phyloP scores from a whole-genome alignment of 2,329 filamentous ascomycete species.

The Dichotomopilus funicola region DNA sequence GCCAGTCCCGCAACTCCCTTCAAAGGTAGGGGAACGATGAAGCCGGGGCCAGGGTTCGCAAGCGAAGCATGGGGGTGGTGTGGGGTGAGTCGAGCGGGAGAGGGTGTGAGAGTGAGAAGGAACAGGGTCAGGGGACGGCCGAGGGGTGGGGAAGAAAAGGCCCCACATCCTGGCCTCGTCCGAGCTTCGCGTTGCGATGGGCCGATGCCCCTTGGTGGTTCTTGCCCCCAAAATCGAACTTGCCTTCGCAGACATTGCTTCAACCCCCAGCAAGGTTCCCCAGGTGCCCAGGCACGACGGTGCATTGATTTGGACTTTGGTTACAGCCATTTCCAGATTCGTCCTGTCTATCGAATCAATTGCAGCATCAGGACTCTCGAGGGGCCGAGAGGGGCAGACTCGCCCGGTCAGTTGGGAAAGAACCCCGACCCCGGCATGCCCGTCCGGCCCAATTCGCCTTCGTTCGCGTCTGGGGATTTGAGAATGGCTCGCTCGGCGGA shows the following conservation, averaged over 20 bases:
- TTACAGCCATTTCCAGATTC: slow-evolving; percentile 14
- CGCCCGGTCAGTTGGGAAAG: background rate
- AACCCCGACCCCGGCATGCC: background rate
- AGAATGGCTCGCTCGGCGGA: background rate
- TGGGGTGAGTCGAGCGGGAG: background rate
- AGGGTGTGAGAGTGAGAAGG: no score
- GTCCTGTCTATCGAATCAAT: slow-evolving; percentile 10
- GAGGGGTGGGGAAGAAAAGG: no score
- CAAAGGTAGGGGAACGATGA: background rate
- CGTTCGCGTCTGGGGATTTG: no score
- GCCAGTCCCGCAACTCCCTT: background rate
- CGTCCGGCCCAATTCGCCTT: no score
- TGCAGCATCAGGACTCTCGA: background rate
- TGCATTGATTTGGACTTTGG: background rate
- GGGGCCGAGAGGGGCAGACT: no score
- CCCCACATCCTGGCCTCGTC: no score
- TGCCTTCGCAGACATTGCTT: no score
- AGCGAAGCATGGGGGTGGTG: background rate
- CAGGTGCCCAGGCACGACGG: background rate
- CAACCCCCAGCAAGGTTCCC: no score
- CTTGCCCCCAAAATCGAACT: no score
- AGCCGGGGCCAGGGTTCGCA: background rate
- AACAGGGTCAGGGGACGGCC: no score
- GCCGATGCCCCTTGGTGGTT: no score
- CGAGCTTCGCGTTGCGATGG: no score